Percentiles rank a stretch among this genome's conserved stretches.
Conservation (phyloP, 129 eudicot genomes). For the Silybum marianum region DNA sequence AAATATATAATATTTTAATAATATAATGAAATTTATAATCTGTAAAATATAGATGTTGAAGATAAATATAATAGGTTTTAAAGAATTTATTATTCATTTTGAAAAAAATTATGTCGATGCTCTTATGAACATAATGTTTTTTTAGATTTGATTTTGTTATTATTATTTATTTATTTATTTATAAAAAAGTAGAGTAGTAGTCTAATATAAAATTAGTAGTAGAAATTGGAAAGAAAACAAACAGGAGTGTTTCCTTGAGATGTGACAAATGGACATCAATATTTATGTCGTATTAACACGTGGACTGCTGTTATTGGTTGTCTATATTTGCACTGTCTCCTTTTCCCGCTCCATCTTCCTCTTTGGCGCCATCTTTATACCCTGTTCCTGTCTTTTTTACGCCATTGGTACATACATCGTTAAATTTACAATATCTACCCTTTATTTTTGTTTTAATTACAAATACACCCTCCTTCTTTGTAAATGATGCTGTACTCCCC, state of each 20-base stretch:
- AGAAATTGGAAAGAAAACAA: not conserved
- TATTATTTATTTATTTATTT: too few species aligned
- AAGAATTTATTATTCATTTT: too few species aligned
- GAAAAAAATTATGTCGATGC: too few species aligned
- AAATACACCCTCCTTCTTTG: not conserved
- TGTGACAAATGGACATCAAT: not conserved
- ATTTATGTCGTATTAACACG: not conserved
- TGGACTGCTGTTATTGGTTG: not conserved
- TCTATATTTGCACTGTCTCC: not conserved
- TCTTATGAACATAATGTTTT: too few species aligned
- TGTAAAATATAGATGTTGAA: too few species aligned
- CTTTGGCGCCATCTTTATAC: not conserved
- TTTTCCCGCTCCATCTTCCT: not conserved
- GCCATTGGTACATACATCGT: not conserved
- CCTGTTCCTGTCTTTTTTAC: not conserved
- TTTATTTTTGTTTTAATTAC: not conserved
- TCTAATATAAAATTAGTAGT: not conserved
- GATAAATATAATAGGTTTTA: too few species aligned
- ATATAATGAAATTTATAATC: too few species aligned
- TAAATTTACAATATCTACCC: not conserved
- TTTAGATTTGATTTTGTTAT: too few species aligned
- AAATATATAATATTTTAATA: too few species aligned
- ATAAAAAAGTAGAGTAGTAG: too few species aligned
- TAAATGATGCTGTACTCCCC: not conserved
- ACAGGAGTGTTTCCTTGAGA: conserved; percentile 3